phyloP scores from a whole-genome alignment of 2,329 filamentous ascomycete genomes.

The Exophiala viscosa region DNA sequence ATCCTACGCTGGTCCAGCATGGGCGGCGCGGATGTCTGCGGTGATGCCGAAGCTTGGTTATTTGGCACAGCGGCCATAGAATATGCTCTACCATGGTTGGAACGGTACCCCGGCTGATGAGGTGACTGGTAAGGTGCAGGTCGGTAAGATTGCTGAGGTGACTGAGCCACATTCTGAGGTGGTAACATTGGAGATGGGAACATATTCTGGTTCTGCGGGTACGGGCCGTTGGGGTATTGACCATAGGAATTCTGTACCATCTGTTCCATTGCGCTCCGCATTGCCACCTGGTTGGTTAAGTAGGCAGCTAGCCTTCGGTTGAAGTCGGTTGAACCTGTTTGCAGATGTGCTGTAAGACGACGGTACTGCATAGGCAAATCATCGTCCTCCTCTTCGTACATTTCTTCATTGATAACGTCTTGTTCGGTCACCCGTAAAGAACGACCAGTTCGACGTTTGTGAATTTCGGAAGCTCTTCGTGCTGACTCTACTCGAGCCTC shows the following conservation, averaged over 20 bases:
- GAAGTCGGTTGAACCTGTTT: conserved; percentile 58
- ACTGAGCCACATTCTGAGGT: conserved; percentile 21
- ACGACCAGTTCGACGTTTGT: conserved; percentile 81
- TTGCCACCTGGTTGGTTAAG: conserved; percentile 56
- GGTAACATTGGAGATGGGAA: conserved; percentile 32
- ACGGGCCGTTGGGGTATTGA: conserved; percentile 37
- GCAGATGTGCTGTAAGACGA: conserved; percentile 59
- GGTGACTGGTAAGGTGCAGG: conserved; percentile 42
- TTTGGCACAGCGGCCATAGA: conserved; percentile 19
- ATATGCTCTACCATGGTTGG: conserved; percentile 19
- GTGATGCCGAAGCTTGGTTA: conserved; percentile 15
- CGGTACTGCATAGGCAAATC: conserved; percentile 66
- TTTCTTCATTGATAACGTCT: conserved; percentile 85
- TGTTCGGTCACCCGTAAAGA: conserved; percentile 76
- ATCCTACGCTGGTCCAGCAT: conserved; percentile 36
- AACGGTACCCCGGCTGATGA: conserved; percentile 29
- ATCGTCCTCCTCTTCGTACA: conserved; percentile 95
- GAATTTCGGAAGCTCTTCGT: conserved; percentile 80
- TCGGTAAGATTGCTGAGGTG: conserved; percentile 33
- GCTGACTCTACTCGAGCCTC: conserved; percentile 88
- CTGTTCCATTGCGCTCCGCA: conserved; percentile 49
- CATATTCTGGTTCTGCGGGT: conserved; percentile 34
- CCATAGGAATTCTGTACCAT: conserved; percentile 41
- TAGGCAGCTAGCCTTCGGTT: conserved; percentile 60
- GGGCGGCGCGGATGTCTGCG: conserved; percentile 37